Evolutionary conservation across 352 stramenopile species (phyloP).

Genomic region (Pythium grandisporangium): DNA sequence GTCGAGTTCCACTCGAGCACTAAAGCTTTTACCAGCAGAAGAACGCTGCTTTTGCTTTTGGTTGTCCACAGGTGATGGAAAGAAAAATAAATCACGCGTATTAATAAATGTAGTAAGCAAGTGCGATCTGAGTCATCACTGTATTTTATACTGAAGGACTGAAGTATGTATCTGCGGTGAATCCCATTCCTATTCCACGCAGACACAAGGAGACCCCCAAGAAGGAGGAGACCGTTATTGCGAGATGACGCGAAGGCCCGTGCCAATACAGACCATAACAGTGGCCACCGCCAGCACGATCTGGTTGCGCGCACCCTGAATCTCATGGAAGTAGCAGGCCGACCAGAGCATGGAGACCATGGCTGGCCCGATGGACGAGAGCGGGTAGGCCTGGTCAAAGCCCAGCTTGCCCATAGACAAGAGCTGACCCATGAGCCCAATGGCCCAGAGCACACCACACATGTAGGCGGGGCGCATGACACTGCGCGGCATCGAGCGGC

Average conservation of each 20-base stretch:
- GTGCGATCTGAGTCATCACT: no score
- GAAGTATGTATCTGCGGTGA: no score
- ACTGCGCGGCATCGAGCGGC: conserved; percentile 67
- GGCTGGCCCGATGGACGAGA: conserved; percentile 68
- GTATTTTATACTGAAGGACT: no score
- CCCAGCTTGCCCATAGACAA: conserved; percentile 64
- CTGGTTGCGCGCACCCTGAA: conserved; percentile 58
- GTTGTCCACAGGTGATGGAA: no score
- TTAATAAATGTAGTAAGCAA: no score
- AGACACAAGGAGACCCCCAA: no score
- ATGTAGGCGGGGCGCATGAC: conserved; percentile 76
- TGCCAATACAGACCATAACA: conserved; percentile 56
- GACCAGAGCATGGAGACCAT: conserved; percentile 85
- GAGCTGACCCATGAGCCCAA: conserved; percentile 58
- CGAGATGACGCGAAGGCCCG: conserved; percentile 51
- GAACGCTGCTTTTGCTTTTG: no score
- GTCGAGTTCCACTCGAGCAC: no score
- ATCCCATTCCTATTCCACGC: no score
- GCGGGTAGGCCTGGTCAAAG: conserved; percentile 77
- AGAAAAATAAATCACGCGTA: no score
- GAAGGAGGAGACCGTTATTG: no score
- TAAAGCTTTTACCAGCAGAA: no score
- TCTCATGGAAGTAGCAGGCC: conserved; percentile 74
- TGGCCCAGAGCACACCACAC: conserved; percentile 66
- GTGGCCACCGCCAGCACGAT: conserved; percentile 48